These are phyloP conservation scores for Circinella minor DNA, from an alignment of 371 early-diverging fungal species.

Conservation along the genomic window DNA sequence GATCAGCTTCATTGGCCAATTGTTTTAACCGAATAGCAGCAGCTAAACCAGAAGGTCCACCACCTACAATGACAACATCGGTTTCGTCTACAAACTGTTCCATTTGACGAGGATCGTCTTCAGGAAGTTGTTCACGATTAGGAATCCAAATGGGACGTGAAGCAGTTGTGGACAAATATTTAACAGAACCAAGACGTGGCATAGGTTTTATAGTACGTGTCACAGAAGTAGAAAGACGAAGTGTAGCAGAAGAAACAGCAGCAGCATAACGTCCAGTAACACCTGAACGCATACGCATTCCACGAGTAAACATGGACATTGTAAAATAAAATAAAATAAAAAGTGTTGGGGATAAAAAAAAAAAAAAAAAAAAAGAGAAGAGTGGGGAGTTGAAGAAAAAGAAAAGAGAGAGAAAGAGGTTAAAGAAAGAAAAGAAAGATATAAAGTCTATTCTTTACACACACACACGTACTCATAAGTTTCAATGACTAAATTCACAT, in stretches of 20 bases:
- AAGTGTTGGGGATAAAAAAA: neutral
- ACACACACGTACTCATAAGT: neutral
- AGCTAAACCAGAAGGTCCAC: constrained; percentile 93
- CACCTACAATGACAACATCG: constrained; percentile 97
- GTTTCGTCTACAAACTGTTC: constrained; percentile 85
- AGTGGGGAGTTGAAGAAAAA: neutral
- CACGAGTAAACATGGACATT: constrained; percentile 9
- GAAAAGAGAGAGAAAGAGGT: neutral
- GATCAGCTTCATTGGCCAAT: constrained; percentile 81
- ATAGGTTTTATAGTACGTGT: neutral
- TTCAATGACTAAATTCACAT: constrained; percentile 2
- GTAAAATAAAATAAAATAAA: neutral
- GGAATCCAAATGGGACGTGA: constrained; percentile 44
- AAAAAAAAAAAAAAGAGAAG: neutral
- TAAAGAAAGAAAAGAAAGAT: neutral
- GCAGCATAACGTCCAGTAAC: constrained; percentile 3
- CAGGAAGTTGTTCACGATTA: constrained; percentile 34
- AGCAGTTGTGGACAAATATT: constrained; percentile 32
- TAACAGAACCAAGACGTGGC: constrained; percentile 19
- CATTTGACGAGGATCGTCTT: constrained; percentile 47
- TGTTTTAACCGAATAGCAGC: constrained; percentile 96
- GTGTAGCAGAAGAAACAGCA: neutral
- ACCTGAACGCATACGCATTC: constrained; percentile 2
- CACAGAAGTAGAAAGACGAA: neutral
- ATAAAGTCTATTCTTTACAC: neutral